Base-by-base conservation (phyloP, 768 basidiomycete genomes). In the Calocybe gangraenosa region DNA sequence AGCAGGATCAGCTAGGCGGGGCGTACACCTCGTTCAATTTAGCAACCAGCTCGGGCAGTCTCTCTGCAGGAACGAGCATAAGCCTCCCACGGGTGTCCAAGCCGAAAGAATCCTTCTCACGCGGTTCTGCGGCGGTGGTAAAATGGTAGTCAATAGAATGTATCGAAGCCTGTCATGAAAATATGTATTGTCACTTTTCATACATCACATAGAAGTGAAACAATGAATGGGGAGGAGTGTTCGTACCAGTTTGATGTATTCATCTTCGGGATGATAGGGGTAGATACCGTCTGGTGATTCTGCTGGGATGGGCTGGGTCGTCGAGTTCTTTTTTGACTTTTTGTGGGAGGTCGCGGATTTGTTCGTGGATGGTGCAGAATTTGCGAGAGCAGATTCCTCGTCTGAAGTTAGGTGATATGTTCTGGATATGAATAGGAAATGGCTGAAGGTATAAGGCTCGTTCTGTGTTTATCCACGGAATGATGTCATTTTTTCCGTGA, bases 231-330 rank as follows among this genome's bases (percentile, higher is more conserved):
- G 18, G 37, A 22, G 7, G 14, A 31, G 30, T 42, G 11, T 20
- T 37, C 55, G 18, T 40, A 88, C 90, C 68, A 79, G 65, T 45
- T 76, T 73, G 41, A 92, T 80, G 33, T 70, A 70, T 33, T 84
- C 82, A 62, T 96, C 93, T 60, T 96, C 94, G 0, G 87, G 83
- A 58, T 96, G 92, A 46, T 77, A 95, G 2, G 80, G 67, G 56
- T 83, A 87, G 4, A 81, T 67, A 0, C 82, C 78, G 42, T 81
- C 79, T 2, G 56, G 54, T 10, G 71, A 66, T 6, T 62, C 56
- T 37, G 40, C 56, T 5, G 54, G 48, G 9, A 40, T 28, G 35
- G 51, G 21, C 42, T 53, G 58, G 22, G 51, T 46, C 45, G 60
- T 46, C 46, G 55, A 19, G 52, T 54, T 33, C 37, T 58, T 53